phyloP scores from a whole-genome alignment of 106 monocot genomes.

The Dendrobium chrysotoxum region DNA sequence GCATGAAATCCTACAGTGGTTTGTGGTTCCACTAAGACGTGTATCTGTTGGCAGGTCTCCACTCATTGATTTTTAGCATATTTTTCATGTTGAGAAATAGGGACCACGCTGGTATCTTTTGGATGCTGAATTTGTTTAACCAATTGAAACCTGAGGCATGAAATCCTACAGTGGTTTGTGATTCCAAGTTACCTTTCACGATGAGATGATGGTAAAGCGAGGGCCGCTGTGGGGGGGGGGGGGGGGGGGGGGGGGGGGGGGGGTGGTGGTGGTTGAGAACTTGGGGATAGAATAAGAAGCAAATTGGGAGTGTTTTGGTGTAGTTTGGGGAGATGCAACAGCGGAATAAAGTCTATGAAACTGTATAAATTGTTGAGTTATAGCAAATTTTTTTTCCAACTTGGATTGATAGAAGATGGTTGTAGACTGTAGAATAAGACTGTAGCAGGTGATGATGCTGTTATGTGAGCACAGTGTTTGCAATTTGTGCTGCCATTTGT shows the following conservation, averaged over 20 bases:
- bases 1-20: neutral
- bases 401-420: neutral
- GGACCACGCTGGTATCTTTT: neutral
- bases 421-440: neutral
- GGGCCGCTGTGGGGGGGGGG: too few species aligned
- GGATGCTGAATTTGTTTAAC: neutral
- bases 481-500: neutral
- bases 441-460: neutral
- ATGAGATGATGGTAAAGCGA: neutral
- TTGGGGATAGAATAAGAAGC: neutral
- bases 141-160: neutral
- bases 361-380: neutral
- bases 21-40: neutral
- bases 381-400: neutral
- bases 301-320: neutral
- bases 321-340: neutral
- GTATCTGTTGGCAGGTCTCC: neutral
- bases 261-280: neutral
- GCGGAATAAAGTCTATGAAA: neutral
- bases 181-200: neutral
- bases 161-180: neutral
- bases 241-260: too few species aligned
- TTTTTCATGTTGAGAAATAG: neutral
- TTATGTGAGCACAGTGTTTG: neutral
- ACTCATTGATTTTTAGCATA: neutral